Evolutionary conservation across 2,329 filamentous ascomycete species (phyloP).

Genomic region (Fonsecaea multimorphosa): DNA sequence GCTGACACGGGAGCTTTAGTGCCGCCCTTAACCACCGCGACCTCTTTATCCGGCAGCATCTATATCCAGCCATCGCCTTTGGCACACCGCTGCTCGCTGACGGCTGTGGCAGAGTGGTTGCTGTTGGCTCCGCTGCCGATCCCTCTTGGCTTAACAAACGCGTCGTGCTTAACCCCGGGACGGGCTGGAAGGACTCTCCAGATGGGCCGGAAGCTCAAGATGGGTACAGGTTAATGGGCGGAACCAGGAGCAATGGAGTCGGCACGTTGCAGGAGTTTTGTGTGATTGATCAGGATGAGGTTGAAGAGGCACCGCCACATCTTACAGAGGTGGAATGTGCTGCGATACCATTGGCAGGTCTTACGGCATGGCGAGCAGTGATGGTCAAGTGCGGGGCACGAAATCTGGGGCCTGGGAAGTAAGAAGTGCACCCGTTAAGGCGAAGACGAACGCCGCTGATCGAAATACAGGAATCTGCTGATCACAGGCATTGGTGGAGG

Average conservation of each 20-base stretch:
- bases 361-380: slow-evolving; percentile 87
- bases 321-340: slow-evolving; percentile 76
- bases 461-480: too few relatives aligned
- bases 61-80: slow-evolving; percentile 87
- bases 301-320: slow-evolving; percentile 77
- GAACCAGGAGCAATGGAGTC: slow-evolving; percentile 65
- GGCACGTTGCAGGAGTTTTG: slow-evolving; percentile 79
- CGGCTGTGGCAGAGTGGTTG: slow-evolving; percentile 75
- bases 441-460: too few relatives aligned
- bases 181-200: slow-evolving; percentile 74
- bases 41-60: slow-evolving; percentile 88
- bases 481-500: too few relatives aligned
- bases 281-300: slow-evolving; percentile 71
- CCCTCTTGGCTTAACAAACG: slow-evolving; percentile 67
- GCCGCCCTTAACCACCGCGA: slow-evolving; percentile 93
- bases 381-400: slow-evolving; percentile 68
- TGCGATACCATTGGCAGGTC: slow-evolving; percentile 79
- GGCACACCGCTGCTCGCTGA: slow-evolving; percentile 79
- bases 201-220: slow-evolving; percentile 71
- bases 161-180: slow-evolving; percentile 78
- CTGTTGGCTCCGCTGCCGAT: slow-evolving; percentile 62
- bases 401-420: slow-evolving; percentile 62
- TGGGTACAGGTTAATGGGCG: slow-evolving; percentile 71
- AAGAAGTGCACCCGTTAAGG: slow-evolving; percentile 47
- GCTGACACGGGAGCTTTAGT: slow-evolving; percentile 46